Percentiles rank a stretch among this genome's conserved stretches.
These are phyloP conservation scores for Angomonas deanei DNA, from an alignment of 208 protist species.

Conservation along the genomic window DNA sequence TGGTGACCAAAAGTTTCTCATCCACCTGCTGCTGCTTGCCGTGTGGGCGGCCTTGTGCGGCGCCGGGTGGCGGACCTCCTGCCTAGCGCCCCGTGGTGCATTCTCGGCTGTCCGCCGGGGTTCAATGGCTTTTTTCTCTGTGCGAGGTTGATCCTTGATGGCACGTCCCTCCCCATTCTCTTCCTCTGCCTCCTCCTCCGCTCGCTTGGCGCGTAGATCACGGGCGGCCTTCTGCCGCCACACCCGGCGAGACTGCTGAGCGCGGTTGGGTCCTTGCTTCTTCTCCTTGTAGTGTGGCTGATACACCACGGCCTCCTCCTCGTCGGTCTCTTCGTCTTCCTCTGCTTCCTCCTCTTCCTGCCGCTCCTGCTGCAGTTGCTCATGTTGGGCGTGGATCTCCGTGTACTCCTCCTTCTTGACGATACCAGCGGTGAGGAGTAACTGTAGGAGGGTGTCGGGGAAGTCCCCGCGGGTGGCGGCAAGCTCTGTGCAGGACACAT, in stretches of 20 bases:
- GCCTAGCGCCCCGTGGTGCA: too few species aligned
- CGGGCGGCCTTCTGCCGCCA: neutral
- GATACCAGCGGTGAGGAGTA: neutral
- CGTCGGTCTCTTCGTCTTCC: neutral
- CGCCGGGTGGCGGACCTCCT: too few species aligned
- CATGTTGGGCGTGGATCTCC: slow-evolving; percentile 1
- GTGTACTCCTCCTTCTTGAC: neutral
- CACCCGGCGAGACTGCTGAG: neutral
- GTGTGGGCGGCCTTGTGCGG: too few species aligned
- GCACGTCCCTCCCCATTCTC: too few species aligned
- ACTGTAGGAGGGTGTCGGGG: neutral
- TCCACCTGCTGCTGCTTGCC: too few species aligned
- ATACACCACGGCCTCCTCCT: neutral
- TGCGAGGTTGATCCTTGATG: too few species aligned
- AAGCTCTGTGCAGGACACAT: neutral
- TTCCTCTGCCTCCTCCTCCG: neutral
- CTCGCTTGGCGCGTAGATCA: neutral
- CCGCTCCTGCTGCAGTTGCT: neutral
- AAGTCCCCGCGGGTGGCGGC: neutral
- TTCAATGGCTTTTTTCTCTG: too few species aligned
- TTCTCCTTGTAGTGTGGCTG: neutral
- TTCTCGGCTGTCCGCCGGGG: too few species aligned
- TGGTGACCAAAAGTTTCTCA: too few species aligned
- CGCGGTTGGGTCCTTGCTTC: neutral
- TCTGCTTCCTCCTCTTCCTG: neutral